Conservation (phyloP, 768 basidiomycete species). For the Ramaria sp. region DNA sequence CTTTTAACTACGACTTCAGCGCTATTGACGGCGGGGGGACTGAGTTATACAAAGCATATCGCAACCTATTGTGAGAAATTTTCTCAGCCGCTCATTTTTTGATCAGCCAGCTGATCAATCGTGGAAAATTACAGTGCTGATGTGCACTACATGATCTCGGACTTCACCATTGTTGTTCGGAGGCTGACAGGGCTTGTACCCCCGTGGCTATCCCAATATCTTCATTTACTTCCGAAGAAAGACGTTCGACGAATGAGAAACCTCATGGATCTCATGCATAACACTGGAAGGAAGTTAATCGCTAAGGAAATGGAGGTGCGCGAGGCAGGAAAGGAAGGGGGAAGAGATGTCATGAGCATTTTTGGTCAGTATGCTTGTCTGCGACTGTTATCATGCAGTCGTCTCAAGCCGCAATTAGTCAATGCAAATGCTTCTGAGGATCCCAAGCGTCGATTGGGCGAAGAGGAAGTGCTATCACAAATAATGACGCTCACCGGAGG, state of each 20-base stretch:
- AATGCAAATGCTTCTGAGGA: slow-evolving; percentile 45
- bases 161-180: slow-evolving; percentile 36
- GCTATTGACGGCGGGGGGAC: slow-evolving; percentile 36
- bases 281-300: slow-evolving; percentile 36
- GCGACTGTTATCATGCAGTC: too few relatives aligned
- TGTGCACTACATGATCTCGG: slow-evolving; percentile 37
- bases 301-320: slow-evolving; percentile 37
- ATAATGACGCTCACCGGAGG: slow-evolving; percentile 23
- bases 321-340: slow-evolving; percentile 24
- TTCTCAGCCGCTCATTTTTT: background rate
- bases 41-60: slow-evolving; percentile 43
- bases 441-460: slow-evolving; percentile 30
- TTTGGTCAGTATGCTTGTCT: slow-evolving; percentile 28
- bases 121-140: slow-evolving; percentile 14
- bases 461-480: slow-evolving; percentile 39
- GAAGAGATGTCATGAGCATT: slow-evolving; percentile 45
- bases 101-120: slow-evolving; percentile 23
- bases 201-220: slow-evolving; percentile 31
- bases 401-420: slow-evolving; percentile 22
- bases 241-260: slow-evolving; percentile 29
- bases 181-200: slow-evolving; percentile 31
- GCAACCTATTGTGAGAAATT: slow-evolving; percentile 25
- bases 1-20: slow-evolving; percentile 43
- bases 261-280: slow-evolving; percentile 15
- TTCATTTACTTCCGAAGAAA: slow-evolving; percentile 32